Conservation (phyloP, 2,329 filamentous ascomycete genomes). For the Magnaporthiopsis incrustans region DNA sequence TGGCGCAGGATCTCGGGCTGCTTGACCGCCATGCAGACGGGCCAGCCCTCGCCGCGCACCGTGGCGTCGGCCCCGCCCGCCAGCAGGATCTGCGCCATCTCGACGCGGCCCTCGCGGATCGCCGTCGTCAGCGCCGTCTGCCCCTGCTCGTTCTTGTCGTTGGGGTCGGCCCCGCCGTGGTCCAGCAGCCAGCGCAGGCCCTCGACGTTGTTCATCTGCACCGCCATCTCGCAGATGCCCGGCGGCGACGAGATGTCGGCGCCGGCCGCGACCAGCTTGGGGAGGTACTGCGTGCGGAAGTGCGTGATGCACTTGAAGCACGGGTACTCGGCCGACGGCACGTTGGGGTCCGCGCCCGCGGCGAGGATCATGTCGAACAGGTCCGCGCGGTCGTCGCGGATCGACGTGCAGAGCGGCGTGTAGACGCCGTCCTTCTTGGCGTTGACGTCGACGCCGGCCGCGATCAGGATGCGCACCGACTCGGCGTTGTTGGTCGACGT, state of each 20-base stretch:
- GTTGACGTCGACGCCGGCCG: constrained; percentile 19
- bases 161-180: constrained; percentile 24
- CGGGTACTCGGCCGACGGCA: constrained; percentile 24
- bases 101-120: constrained; percentile 33
- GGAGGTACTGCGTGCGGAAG: constrained; percentile 22
- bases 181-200: constrained; percentile 29
- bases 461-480: constrained; percentile 38
- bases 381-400: constrained; percentile 16
- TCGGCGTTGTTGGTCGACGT: constrained; percentile 56
- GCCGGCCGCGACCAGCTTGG: constrained; percentile 26
- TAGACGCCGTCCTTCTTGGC: constrained; percentile 19
- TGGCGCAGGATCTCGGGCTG: constrained; percentile 52
- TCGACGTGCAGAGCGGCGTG: constrained; percentile 20
- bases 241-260: constrained; percentile 22
- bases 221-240: constrained; percentile 24
- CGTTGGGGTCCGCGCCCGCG: constrained; percentile 29
- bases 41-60: constrained; percentile 39
- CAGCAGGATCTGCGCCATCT: constrained; percentile 34
- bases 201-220: constrained; percentile 24
- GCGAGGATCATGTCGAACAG: constrained; percentile 24
- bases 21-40: constrained; percentile 59
- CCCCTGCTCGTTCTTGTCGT: constrained; percentile 22
- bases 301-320: constrained; percentile 19
- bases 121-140: constrained; percentile 22
- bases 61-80: constrained; percentile 24